Base-by-base conservation (phyloP, 495 filamentous ascomycete genomes). In the Monascus purpureus region DNA sequence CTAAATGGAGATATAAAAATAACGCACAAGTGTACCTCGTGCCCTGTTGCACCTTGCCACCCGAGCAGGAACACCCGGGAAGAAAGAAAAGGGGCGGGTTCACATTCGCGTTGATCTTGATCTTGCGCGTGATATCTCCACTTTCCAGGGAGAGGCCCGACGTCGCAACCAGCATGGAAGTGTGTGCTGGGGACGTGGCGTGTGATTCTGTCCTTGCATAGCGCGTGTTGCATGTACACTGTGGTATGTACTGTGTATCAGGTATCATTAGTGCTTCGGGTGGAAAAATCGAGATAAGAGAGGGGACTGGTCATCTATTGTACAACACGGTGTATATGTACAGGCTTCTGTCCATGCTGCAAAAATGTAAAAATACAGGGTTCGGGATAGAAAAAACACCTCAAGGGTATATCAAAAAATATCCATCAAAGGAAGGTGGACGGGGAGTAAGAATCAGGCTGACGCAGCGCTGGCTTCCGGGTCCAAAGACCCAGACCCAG, bases 21-120 rank as follows among this genome's bases (percentile, higher is more conserved):
- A n/a, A n/a, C n/a, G n/a, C n/a, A n/a, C n/a, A 59, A 59, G 59
- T 53, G 59, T 63, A 49, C 48, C 51, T 36, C 36, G 18, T 15
- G 16, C 33, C 24, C 6, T 14, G 13, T 12, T 6, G 26, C 22
- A 25, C 22, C 20, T 29, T 32, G 13, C n/a, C n/a, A n/a, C n/a
- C n/a, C n/a, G n/a, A n/a, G n/a, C n/a, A n/a, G n/a, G n/a, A n/a
- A n/a, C n/a, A n/a, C n/a, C n/a, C n/a, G n/a, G n/a, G n/a, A n/a
- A n/a, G n/a, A n/a, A n/a, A n/a, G n/a, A n/a, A n/a, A n/a, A n/a
- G n/a, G n/a, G 1, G 19, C 16, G 38, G 56, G 46, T 46, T 56
- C 59, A 61, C 58, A 51, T 57, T 59, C 49, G 19, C 31, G 28
- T 46, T 50, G 46, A n/a, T n/a, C n/a, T n/a, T n/a, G n/a, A 43